Percentiles rank a stretch among this genome's conserved stretches.
Conservation (phyloP, 768 basidiomycete genomes). For the Leccinum incarnatum region DNA sequence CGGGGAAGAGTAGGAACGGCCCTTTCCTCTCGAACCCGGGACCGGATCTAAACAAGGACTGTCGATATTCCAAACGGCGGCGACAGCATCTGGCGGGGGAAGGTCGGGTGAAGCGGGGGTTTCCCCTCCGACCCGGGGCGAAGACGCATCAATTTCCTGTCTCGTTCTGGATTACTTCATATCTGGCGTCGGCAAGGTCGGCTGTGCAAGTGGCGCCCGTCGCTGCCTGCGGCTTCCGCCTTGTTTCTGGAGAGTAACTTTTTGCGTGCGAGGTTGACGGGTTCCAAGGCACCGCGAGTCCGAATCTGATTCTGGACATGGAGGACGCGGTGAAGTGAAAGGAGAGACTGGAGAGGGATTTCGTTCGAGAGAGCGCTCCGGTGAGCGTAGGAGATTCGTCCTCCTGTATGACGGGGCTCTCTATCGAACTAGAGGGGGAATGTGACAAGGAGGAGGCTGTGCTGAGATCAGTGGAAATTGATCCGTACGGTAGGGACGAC, state of each 20-base stretch:
- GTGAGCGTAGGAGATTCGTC: constrained; percentile 14
- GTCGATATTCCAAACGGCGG: constrained; percentile 9
- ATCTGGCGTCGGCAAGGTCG: constrained; percentile 12
- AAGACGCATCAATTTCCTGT: background rate
- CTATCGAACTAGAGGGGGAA: constrained; percentile 5
- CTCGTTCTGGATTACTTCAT: no score
- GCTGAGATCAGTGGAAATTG: constrained; percentile 39
- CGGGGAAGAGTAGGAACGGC: constrained; percentile 48
- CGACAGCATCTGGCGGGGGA: no score
- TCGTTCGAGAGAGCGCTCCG: constrained; percentile 30
- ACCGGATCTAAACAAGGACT: constrained; percentile 17
- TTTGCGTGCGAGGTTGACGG: constrained; percentile 55
- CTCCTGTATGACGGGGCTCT: constrained; percentile 10
- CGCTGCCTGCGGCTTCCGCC: constrained; percentile 9
- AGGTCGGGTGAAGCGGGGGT: constrained; percentile 10
- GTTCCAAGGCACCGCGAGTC: constrained; percentile 40
- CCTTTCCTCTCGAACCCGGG: constrained; percentile 42
- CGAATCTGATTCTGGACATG: constrained; percentile 47
- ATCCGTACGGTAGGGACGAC: constrained; percentile 34
- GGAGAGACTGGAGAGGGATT: constrained; percentile 57
- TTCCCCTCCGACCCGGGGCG: constrained; percentile 13
- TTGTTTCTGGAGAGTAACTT: constrained; percentile 45
- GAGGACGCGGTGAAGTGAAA: constrained; percentile 44
- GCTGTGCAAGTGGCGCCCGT: background rate
- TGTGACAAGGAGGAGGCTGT: constrained; percentile 23